Percentiles rank a stretch among this genome's conserved stretches.
phyloP scores from a whole-genome alignment of 805 yeast species.

The Zygotorulaspora chibaensis region DNA sequence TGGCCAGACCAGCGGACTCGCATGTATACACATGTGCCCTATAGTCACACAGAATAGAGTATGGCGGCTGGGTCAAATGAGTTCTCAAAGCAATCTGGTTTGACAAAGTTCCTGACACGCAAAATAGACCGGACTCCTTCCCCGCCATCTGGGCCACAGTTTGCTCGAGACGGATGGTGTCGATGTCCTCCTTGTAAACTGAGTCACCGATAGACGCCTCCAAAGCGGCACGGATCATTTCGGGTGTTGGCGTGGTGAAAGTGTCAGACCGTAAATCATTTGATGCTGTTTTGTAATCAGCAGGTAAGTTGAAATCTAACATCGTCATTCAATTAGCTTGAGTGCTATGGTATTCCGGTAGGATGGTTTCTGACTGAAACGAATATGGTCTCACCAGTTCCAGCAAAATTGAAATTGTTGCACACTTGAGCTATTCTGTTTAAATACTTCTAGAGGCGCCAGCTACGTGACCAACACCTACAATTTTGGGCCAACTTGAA shows the following conservation, averaged over 20 bases:
- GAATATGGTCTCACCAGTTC: background rate
- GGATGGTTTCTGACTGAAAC: background rate
- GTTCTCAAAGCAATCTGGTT: conserved; percentile 83
- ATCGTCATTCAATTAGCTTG: conserved; percentile 2
- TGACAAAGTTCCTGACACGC: conserved; percentile 86
- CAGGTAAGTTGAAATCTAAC: conserved; percentile 26
- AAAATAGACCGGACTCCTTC: conserved; percentile 73
- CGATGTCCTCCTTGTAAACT: conserved; percentile 80
- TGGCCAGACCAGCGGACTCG: conserved; percentile 91
- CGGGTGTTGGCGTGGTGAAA: conserved; percentile 78
- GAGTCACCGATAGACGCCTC: conserved; percentile 73
- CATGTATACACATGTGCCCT: conserved; percentile 77
- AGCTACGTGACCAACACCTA: too few species aligned
- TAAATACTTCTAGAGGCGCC: background rate
- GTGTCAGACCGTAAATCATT: conserved; percentile 75
- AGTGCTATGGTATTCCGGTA: background rate
- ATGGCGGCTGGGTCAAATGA: conserved; percentile 67
- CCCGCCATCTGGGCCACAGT: conserved; percentile 68
- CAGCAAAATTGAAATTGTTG: background rate
- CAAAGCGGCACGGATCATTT: conserved; percentile 61
- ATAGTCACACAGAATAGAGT: conserved; percentile 79
- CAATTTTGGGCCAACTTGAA: background rate
- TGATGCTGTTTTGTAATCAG: conserved; percentile 29
- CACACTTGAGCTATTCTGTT: background rate
- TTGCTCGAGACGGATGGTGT: conserved; percentile 60